A percentile compares a stretch with the other conserved stretches of the same genome.
phyloP scores from a whole-genome alignment of 441 rosid species.

The Arabidopsis hybrid region DNA sequence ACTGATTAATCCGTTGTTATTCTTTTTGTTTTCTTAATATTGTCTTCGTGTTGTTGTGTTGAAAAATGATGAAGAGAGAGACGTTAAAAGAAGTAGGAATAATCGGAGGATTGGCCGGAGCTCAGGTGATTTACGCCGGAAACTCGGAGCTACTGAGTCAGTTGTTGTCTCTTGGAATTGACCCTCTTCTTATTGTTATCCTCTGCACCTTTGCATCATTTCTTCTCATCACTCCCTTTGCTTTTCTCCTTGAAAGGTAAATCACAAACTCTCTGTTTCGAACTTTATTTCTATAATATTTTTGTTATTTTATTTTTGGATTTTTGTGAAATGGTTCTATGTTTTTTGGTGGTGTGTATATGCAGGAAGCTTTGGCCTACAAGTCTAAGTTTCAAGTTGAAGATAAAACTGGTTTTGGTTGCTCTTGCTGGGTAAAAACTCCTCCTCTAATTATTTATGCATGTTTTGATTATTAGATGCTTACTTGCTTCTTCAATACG shows the following conservation, averaged over 20 bases:
- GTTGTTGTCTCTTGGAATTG: conserved; percentile 77
- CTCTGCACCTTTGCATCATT: conserved; percentile 68
- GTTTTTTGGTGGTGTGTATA: conserved; percentile 18
- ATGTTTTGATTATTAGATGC: background rate
- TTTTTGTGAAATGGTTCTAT: background rate
- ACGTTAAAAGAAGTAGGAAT: conserved; percentile 55
- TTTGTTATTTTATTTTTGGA: background rate
- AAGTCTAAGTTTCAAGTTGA: conserved; percentile 57
- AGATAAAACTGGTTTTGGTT: conserved; percentile 66
- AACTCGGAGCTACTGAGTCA: conserved; percentile 66
- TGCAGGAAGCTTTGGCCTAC: conserved; percentile 81
- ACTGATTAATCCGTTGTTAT: conserved; percentile 11
- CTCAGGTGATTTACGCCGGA: conserved; percentile 75
- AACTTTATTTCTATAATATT: background rate
- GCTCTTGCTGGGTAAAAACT: conserved; percentile 70
- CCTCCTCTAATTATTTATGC: background rate
- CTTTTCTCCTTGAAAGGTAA: conserved; percentile 77
- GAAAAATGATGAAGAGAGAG: conserved; percentile 43
- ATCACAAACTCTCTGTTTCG: background rate
- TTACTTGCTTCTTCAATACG: background rate
- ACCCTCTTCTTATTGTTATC: conserved; percentile 65
- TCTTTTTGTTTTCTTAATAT: background rate
- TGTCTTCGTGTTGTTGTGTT: background rate
- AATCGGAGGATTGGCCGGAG: conserved; percentile 63
- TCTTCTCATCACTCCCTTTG: conserved; percentile 69